A percentile compares a stretch with the other conserved stretches of the same genome.
Conservation (phyloP, 208 protist species). For the Acanthamoeba lugdunensis region DNA sequence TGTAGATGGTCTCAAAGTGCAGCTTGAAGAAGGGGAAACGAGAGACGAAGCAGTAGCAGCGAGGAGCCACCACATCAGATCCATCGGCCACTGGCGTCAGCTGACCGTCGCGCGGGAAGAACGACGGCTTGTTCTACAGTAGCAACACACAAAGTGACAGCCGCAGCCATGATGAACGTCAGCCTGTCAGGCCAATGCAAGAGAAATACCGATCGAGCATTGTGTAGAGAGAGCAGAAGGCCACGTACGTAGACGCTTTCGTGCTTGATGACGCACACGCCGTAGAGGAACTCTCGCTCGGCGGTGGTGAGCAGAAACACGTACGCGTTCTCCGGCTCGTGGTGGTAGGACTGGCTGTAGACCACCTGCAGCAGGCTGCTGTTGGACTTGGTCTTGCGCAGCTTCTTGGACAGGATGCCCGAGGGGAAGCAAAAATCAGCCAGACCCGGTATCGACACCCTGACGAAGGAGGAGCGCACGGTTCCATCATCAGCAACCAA, state of each 20-base stretch:
- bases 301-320: constrained; percentile 53
- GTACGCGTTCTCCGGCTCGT: constrained; percentile 51
- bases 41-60: constrained; percentile 56
- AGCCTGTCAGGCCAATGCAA: not conserved
- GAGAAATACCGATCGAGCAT: not conserved
- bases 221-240: not conserved
- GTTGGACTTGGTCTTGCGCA: constrained; percentile 52
- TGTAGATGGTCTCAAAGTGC: constrained; percentile 51
- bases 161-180: not conserved
- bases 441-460: constrained; percentile 53
- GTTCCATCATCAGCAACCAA: too few species aligned
- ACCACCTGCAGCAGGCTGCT: constrained; percentile 57
- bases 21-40: constrained; percentile 68
- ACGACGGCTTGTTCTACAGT: constrained; percentile 52
- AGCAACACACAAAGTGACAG: not conserved
- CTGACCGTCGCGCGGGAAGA: not conserved
- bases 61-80: constrained; percentile 32
- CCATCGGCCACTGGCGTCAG: not conserved
- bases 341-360: constrained; percentile 55
- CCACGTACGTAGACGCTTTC: constrained; percentile 27
- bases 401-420: constrained; percentile 7
- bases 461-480: not conserved
- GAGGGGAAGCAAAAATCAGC: constrained; percentile 63
- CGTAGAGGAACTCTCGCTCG: constrained; percentile 46
- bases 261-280: constrained; percentile 54